A percentile compares a stretch with the other conserved stretches of the same genome.
Evolutionary conservation across 2,329 filamentous ascomycete genomes (phyloP).

Genomic region (Onygenales sp.): DNA sequence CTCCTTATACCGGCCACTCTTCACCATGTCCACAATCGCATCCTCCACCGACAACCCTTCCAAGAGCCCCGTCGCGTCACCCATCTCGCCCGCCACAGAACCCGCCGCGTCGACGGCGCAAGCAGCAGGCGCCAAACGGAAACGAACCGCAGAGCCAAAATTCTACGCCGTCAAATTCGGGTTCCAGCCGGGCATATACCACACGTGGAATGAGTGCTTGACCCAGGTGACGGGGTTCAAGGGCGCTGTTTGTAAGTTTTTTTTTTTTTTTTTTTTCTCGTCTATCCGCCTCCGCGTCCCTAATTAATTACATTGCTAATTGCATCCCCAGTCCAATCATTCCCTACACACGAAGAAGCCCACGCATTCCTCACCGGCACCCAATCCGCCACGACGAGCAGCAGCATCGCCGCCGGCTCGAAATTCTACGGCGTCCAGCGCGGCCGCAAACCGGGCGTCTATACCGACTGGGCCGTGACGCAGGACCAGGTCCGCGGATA

Average conservation of each 20-base stretch:
- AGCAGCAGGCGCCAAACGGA: constrained; percentile 45
- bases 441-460: constrained; percentile 51
- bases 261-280: background rate
- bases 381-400: constrained; percentile 28
- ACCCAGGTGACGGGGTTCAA: constrained; percentile 53
- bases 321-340: constrained; percentile 61
- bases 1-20: constrained; percentile 2
- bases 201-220: constrained; percentile 53
- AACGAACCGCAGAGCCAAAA: constrained; percentile 42
- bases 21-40: background rate
- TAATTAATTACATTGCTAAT: background rate
- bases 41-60: constrained; percentile 20
- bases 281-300: background rate
- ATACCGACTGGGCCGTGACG: constrained; percentile 59
- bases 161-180: constrained; percentile 57
- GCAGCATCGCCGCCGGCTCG: constrained; percentile 26
- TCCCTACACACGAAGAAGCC: constrained; percentile 64
- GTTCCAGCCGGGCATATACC: constrained; percentile 52
- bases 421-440: constrained; percentile 53
- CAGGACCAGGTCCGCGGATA: constrained; percentile 64
- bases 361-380: constrained; percentile 63
- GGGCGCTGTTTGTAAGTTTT: constrained; percentile 57
- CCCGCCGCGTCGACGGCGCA: constrained; percentile 24
- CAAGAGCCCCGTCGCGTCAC: constrained; percentile 19
- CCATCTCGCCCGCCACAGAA: constrained; percentile 17